Conservation (phyloP, 2,329 filamentous ascomycete genomes). For the Clonostachys rosea region DNA sequence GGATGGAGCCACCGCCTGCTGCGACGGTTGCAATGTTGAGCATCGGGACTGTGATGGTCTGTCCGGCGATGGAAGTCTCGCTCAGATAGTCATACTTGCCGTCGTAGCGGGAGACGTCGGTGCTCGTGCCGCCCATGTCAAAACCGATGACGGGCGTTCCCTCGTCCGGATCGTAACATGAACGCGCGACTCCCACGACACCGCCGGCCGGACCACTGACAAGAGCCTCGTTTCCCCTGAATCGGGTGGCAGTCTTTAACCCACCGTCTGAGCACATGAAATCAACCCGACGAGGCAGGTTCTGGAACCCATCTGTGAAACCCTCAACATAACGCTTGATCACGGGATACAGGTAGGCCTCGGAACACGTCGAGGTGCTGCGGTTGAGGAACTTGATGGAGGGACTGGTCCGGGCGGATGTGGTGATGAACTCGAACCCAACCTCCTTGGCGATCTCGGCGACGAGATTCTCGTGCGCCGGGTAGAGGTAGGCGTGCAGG, state of each 20-base stretch:
- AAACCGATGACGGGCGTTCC: conserved; percentile 42
- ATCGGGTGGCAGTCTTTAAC: conserved; percentile 45
- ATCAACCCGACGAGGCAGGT: conserved; percentile 39
- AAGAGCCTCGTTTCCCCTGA: conserved; percentile 61
- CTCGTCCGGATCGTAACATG: conserved; percentile 60
- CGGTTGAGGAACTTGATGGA: conserved; percentile 62
- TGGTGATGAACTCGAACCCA: conserved; percentile 48
- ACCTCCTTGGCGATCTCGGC: not conserved
- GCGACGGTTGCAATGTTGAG: conserved; percentile 69
- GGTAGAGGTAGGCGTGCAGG: conserved; percentile 64
- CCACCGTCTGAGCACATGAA: conserved; percentile 60
- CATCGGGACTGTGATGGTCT: conserved; percentile 67
- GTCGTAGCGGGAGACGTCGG: conserved; percentile 65
- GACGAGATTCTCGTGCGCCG: not conserved
- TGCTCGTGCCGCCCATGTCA: conserved; percentile 59
- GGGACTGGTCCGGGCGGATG: conserved; percentile 26
- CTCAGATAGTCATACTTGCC: conserved; percentile 69
- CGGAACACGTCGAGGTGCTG: conserved; percentile 64
- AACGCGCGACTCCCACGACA: conserved; percentile 66
- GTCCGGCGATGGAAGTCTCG: conserved; percentile 64
- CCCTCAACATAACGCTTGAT: conserved; percentile 65
- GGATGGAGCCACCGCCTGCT: conserved; percentile 38
- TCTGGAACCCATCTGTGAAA: conserved; percentile 56
- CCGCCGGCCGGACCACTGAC: conserved; percentile 68
- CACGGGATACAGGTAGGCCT: conserved; percentile 67